These are phyloP conservation scores for Striga hermonthica DNA, from an alignment of 305 asterid species.

Conservation along the genomic window DNA sequence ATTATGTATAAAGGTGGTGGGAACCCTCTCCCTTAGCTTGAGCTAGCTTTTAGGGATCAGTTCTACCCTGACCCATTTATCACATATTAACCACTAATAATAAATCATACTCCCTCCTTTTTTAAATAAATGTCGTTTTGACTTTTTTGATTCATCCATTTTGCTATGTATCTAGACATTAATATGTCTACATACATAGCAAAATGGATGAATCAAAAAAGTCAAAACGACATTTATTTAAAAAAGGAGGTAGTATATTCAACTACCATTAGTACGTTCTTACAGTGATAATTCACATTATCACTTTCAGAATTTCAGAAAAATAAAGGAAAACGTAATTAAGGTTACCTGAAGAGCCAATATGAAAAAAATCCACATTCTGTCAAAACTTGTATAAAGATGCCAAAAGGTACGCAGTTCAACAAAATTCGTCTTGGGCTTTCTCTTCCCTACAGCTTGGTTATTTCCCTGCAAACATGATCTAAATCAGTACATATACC, in stretches of 20 bases:
- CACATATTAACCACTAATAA: too few relatives aligned
- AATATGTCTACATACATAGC: too few relatives aligned
- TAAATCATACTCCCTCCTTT: too few relatives aligned
- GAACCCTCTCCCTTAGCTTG: too few relatives aligned
- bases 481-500: conserved; percentile 29
- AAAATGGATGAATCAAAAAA: too few relatives aligned
- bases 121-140: too few relatives aligned
- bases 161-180: too few relatives aligned
- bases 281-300: conserved; percentile 17
- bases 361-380: conserved; percentile 91
- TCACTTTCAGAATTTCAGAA: conserved; percentile 1
- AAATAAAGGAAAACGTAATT: conserved; percentile 4
- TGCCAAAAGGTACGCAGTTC: conserved; percentile 99
- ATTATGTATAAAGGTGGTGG: too few relatives aligned
- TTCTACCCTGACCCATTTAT: neutral
- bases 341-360: conserved; percentile 83
- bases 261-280: neutral
- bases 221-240: too few relatives aligned
- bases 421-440: conserved; percentile 95
- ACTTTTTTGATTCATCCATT: too few relatives aligned
- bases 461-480: conserved; percentile 46
- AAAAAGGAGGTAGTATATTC: too few relatives aligned
- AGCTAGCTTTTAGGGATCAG: too few relatives aligned
- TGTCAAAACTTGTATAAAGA: conserved; percentile 88
- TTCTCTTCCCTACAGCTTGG: conserved; percentile 62